phyloP scores from a whole-genome alignment of 495 filamentous ascomycete species.

The Hyaloscypha variabilis region DNA sequence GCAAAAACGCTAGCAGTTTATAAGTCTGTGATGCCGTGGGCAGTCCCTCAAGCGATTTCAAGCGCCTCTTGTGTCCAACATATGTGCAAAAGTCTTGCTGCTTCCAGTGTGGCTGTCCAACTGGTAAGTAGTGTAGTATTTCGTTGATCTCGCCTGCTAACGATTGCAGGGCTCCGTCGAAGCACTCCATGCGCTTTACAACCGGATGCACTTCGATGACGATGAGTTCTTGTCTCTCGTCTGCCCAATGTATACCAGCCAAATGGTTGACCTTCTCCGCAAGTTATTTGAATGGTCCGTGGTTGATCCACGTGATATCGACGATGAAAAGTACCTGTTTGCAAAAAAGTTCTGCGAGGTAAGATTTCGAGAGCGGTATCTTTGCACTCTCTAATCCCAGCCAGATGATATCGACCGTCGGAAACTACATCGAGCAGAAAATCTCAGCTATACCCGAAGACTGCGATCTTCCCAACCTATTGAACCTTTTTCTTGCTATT shows the following conservation, averaged over 20 bases:
- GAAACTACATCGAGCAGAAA: conserved; percentile 79
- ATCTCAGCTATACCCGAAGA: conserved; percentile 60
- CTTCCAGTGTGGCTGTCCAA: conserved; percentile 72
- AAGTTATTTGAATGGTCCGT: conserved; percentile 81
- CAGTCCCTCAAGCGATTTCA: conserved; percentile 77
- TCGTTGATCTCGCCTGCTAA: conserved; percentile 22
- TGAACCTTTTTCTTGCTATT: conserved; percentile 77
- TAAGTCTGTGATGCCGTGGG: conserved; percentile 79
- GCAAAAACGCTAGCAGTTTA: conserved; percentile 75
- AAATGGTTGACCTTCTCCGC: conserved; percentile 71
- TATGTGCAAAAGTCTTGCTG: conserved; percentile 75
- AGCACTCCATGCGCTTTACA: conserved; percentile 80
- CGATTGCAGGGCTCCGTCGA: conserved; percentile 74
- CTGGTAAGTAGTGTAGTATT: conserved; percentile 52
- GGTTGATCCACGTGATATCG: conserved; percentile 76
- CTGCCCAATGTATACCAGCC: conserved; percentile 72
- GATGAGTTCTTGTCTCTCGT: conserved; percentile 81
- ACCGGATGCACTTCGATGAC: conserved; percentile 69
- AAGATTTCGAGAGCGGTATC: conserved; percentile 23
- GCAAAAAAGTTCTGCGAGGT: conserved; percentile 94
- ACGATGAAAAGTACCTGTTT: conserved; percentile 89
- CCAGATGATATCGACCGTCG: conserved; percentile 82
- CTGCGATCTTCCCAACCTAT: conserved; percentile 72
- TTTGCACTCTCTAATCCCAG: conserved; percentile 29
- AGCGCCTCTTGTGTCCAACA: conserved; percentile 68